Evolutionary conservation across 1,284 basidiomycete genomes (phyloP).

Genomic region (Irpex sp.): DNA sequence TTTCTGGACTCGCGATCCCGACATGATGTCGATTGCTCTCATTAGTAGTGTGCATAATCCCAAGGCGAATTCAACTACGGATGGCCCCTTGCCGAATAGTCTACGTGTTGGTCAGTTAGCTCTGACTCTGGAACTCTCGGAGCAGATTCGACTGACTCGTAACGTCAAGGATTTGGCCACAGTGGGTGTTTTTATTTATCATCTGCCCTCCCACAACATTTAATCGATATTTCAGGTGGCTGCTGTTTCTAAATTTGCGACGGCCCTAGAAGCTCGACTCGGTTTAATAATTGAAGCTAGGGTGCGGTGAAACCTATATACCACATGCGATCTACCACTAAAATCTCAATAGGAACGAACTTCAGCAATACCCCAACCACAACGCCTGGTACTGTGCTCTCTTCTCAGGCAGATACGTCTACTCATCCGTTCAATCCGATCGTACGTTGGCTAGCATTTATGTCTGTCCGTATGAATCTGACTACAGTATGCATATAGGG

Average conservation of each 20-base stretch:
- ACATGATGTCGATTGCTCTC: conserved; percentile 74
- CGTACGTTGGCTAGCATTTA: conserved; percentile 38
- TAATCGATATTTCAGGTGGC: conserved; percentile 27
- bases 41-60: conserved; percentile 39
- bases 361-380: conserved; percentile 45
- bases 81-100: conserved; percentile 34
- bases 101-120: conserved; percentile 64
- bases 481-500: conserved; percentile 33
- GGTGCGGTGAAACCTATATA: conserved; percentile 32
- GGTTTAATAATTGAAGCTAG: conserved; percentile 58
- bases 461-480: neutral
- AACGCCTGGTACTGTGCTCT: conserved; percentile 52
- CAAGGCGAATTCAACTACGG: conserved; percentile 21
- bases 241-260: conserved; percentile 44
- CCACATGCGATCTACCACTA: neutral
- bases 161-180: conserved; percentile 35
- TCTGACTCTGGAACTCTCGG: conserved; percentile 61
- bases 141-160: conserved; percentile 42
- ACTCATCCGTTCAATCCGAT: conserved; percentile 54
- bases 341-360: conserved; percentile 45
- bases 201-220: conserved; percentile 24
- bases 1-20: conserved; percentile 70
- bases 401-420: conserved; percentile 62
- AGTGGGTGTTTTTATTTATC: conserved; percentile 25
- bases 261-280: conserved; percentile 55